Base-by-base conservation (phyloP, 257 asterid genomes). In the Solanum tacnaense region DNA sequence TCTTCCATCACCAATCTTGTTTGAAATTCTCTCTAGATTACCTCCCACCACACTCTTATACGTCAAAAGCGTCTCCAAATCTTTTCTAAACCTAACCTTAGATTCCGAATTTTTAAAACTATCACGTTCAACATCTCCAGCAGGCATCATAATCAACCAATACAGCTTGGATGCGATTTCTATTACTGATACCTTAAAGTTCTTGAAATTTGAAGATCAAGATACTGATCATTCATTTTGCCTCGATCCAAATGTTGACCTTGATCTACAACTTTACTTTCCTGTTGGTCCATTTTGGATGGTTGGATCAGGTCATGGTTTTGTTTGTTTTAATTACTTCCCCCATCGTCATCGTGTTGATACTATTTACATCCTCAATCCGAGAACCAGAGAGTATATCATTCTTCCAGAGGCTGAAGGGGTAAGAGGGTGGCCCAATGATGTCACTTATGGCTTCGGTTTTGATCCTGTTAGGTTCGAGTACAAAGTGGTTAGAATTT, bases 401-500 rank as follows among this genome's bases (percentile, higher is more conserved):
- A 35, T 87, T 23, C 89, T 92, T 13, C 92, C 91, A 0, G 75
- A 38, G 58, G 87, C 92, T 2, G 35, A 88, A 1, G 68, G 83
- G 23, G 4, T 21, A 6, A 87, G 88, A 27, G 79, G 83, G 1
- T 89, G 90, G 71, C 92, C 94, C 1, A 44, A 79, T 23, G 13
- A 9, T 73, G 90, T 89, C 1, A 88, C 90, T 0, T 91, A 88
- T 70, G 95, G 93, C 10, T 92, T 92, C 60, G 93, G 93, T 4
- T 84, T 88, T 3, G 36, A 89, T 16, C 23, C 38, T 31, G 62
- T 21, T 49, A 91, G 3, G 58, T 49, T 49, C 20, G 3, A 49
- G 58, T 49, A 49, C 88, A 93, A 93, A 71, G 92, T 94, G 20
- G 92, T 93, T 27, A 85, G 94, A 70, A 93, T 94, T 62, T 87